Base-by-base conservation (phyloP, 2,329 filamentous ascomycete genomes). In the Sporothrix sp. region DNA sequence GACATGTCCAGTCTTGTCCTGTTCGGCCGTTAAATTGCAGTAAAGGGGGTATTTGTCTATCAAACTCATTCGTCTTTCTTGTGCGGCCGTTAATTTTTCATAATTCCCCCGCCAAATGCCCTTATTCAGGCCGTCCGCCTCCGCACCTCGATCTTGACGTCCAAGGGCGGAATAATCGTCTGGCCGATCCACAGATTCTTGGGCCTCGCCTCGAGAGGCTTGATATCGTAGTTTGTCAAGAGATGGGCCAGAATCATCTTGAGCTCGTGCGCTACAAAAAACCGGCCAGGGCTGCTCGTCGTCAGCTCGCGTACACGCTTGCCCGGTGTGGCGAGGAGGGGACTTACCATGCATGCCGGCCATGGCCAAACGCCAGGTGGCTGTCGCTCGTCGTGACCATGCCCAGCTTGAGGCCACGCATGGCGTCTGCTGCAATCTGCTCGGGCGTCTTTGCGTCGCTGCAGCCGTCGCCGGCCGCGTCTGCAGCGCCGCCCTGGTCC, bases 301-400 rank as follows among this genome's bases (percentile, higher is more conserved):
- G n/a, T n/a, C n/a, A n/a, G n/a, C n/a, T n/a, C n/a, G n/a, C n/a
- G n/a, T n/a, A n/a, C n/a, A n/a, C n/a, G n/a, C n/a, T n/a, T n/a
- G n/a, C n/a, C n/a, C n/a, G n/a, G n/a, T n/a, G n/a, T n/a, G n/a
- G n/a, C n/a, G n/a, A n/a, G n/a, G n/a, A n/a, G n/a, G n/a, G n/a
- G n/a, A 58, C 64, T 54, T 49, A 68, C 66, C 60, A 75, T 2
- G 71, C 74, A 59, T 81, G 76, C 54, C 72, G 66, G 7, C 78
- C 78, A 53, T 79, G 74, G 0, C 78, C 76, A 60, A 81, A 82
- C 0, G 72, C 66, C 18, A 80, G 59, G 56, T 76, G 72, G 7
- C 64, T 60, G 33, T 72, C 65, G 32, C 71, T 73, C 2, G 76
- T 78, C 5, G 74, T 74, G 11, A 78, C 72, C 66, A 81, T 71